Evolutionary conservation across 2,329 filamentous ascomycete genomes (phyloP), one percentile per base, ranked within the genome.

Genomic region (Pezicula neosporulosa): DNA sequence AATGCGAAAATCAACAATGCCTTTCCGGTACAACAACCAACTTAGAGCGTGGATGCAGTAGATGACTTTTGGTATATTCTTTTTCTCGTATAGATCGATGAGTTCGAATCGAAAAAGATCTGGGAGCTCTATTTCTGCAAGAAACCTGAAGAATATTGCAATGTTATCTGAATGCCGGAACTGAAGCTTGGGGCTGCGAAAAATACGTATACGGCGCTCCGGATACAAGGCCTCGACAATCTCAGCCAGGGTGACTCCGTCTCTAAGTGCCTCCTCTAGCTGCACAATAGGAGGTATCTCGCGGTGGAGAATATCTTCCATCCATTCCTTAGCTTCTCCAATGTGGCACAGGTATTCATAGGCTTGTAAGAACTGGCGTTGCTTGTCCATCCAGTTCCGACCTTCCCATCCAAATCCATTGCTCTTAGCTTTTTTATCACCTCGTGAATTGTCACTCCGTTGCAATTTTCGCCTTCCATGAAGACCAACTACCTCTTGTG

Each of bases 291-390:
- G 89, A 3, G 94, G 92, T 36, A 99, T 90, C 47, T 87, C 77
- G 58, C 87, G 85, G 56, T 93, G 83, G 50, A 94, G 90, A 53
- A 97, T 83, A 66, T 95, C 85, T 66, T 99, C 94, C 59, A 99
- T 96, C 94, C 94, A 99, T 70, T 97, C 93, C 68, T 97, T 97
- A 19, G 94, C 94, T 74, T 99, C 94, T 68, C 94, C 94, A 59
- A 99, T 97, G 66, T 99, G 94, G 67, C 94, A 99, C 36, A 99
- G 86, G 67, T 99, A 99, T 69, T 99, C 94, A 66, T 99, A 99
- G 6, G 94, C 94, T 69, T 96, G 90, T 48, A 99, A 73, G 64
- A 97, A 97, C 68, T 97, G 93, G 24, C 94, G 83, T 67, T 99
- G 93, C 67, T 96, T 94, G 69, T 99, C 94, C 93, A 99, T 99